Conservation (phyloP, 2,329 filamentous ascomycete species). For the Pestalotiopsis fici region DNA sequence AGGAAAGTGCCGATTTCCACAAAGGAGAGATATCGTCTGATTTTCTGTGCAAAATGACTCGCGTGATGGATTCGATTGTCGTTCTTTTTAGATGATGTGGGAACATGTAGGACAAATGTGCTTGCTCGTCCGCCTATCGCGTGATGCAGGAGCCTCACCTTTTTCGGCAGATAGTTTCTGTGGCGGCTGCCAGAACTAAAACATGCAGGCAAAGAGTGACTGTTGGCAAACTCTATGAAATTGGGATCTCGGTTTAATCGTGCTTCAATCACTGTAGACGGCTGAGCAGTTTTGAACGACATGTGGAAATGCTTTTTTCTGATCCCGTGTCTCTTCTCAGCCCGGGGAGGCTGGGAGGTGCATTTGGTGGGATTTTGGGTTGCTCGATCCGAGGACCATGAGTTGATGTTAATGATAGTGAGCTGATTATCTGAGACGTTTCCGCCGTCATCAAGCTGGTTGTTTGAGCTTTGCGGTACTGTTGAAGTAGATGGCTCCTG, state of each 20-base stretch:
- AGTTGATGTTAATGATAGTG: background rate
- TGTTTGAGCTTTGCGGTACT: too few relatives aligned
- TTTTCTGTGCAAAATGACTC: background rate
- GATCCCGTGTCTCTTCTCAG: background rate
- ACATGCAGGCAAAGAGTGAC: background rate
- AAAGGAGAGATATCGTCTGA: background rate
- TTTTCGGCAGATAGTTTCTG: background rate
- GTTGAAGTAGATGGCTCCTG: too few relatives aligned
- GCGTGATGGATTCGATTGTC: background rate
- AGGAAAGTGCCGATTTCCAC: background rate
- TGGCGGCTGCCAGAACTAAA: background rate
- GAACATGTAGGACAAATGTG: too few relatives aligned
- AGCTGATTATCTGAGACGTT: background rate
- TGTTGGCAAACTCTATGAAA: background rate
- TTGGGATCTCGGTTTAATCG: background rate
- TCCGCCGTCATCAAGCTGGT: too few relatives aligned
- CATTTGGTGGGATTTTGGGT: background rate
- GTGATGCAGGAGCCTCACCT: background rate
- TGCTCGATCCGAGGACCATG: background rate
- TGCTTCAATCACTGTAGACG: background rate
- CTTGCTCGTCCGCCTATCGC: too few relatives aligned
- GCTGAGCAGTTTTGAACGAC: background rate
- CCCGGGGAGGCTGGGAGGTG: background rate
- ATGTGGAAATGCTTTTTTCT: background rate
- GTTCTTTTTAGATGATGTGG: background rate